Base-by-base conservation (phyloP, 2,329 filamentous ascomycete species). In the Aspergillus hortae region DNA sequence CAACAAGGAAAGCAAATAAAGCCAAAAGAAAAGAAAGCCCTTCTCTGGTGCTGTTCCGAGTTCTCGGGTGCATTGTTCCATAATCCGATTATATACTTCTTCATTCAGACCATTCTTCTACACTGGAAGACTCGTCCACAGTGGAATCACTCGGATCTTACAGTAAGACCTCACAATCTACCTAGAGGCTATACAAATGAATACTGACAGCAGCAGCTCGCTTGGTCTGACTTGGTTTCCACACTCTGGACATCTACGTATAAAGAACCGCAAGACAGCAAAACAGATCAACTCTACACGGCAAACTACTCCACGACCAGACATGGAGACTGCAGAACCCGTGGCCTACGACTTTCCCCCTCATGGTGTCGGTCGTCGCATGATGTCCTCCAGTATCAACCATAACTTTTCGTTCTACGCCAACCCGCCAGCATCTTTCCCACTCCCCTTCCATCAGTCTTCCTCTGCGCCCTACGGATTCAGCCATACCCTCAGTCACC, bases 291-390 rank as follows among this genome's bases (percentile, higher is more conserved):
- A 19, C 19, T 19, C 19, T 19, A 19, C 19, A 19, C 19, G 19
- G 19, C 19, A 19, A n/a, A 35, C n/a, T 1, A 35, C n/a, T 12
- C 33, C n/a, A 23, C 23, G 4, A 23, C 23, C 6, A 5, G 23
- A 23, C 44, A 74, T 74, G 72, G 71, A 74, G 56, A 67, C 72
- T 17, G 64, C 67, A 41, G 70, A 74, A 47, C 70, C 71, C 7
- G 67, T 72, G 33, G 66, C 71, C 27, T 74, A 72, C 55, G 67
- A 70, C 41, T 72, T 72, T 51, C 58, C 70, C 12, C 63, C 63
- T 52, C 71, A 73, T 64, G 61, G 64, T 35, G 59, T 74, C 46
- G 66, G 70, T 21, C 70, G 70, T 51, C 71, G 70, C 12, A 61
- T 71, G 54, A 66, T 74, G 60, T 62, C 65, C 52, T 63, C 71